phyloP scores from a whole-genome alignment of 2,329 filamentous ascomycete species.

The Juglanconis sp. region DNA sequence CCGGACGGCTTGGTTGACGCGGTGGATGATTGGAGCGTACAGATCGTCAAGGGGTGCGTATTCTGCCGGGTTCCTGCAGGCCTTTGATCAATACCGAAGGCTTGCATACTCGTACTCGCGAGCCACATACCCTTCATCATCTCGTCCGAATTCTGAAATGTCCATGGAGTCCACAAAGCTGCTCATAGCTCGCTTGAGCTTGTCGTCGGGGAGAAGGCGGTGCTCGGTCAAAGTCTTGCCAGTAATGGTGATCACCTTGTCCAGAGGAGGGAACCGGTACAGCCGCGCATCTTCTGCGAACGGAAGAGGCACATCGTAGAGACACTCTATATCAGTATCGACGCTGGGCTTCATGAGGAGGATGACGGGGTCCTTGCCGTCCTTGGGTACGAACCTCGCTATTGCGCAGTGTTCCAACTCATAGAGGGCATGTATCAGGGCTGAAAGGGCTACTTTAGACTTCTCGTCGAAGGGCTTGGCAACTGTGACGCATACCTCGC shows the following conservation, averaged over 20 bases:
- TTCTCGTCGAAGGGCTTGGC: conserved; percentile 76
- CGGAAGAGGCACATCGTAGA: conserved; percentile 86
- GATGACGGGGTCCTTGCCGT: conserved; percentile 73
- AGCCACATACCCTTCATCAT: conserved; percentile 67
- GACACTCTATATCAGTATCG: conserved; percentile 74
- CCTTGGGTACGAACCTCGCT: conserved; percentile 80
- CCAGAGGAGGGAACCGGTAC: conserved; percentile 90
- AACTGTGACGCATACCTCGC: conserved; percentile 73
- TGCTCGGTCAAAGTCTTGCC: conserved; percentile 79
- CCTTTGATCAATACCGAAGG: background rate
- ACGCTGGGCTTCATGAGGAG: conserved; percentile 78
- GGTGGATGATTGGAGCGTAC: conserved; percentile 83
- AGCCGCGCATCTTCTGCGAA: conserved; percentile 88
- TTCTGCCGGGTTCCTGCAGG: conserved; percentile 47
- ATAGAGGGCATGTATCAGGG: conserved; percentile 80
- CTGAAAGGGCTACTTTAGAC: conserved; percentile 80
- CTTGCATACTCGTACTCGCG: background rate
- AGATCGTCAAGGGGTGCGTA: conserved; percentile 77
- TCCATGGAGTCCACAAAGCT: conserved; percentile 94
- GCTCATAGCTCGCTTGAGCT: conserved; percentile 78
- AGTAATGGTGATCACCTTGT: conserved; percentile 81
- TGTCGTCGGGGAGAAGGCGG: conserved; percentile 73
- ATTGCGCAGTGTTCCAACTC: conserved; percentile 85
- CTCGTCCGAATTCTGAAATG: conserved; percentile 64
- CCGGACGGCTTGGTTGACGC: conserved; percentile 80